Percentiles rank a stretch among this genome's conserved stretches.
These are phyloP conservation scores for Astragalus membranaceus DNA, from an alignment of 306 rosid genomes.

Conservation along the genomic window DNA sequence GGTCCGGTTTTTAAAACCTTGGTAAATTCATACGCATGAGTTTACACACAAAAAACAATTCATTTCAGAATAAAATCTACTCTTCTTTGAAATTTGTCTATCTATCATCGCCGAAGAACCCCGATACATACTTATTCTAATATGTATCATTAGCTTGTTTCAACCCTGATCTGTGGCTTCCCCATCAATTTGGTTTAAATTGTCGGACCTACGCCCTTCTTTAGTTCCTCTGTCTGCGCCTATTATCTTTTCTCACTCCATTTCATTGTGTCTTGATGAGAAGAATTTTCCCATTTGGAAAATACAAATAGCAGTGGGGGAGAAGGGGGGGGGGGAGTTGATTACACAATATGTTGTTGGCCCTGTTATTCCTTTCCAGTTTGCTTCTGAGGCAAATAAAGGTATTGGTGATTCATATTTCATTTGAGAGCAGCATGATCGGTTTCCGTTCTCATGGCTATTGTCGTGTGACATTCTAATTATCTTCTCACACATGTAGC, in stretches of 20 bases:
- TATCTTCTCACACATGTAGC: neutral
- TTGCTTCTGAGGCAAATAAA: neutral
- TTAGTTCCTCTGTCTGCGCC: neutral
- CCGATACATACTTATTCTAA: too few species aligned
- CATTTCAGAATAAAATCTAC: too few species aligned
- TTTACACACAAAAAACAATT: too few species aligned
- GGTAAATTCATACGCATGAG: too few species aligned
- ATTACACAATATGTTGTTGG: neutral
- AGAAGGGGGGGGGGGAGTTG: neutral
- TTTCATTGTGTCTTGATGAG: too few species aligned
- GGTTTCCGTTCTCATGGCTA: neutral
- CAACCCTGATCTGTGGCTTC: neutral
- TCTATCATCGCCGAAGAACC: too few species aligned
- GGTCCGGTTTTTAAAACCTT: too few species aligned
- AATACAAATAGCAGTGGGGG: neutral
- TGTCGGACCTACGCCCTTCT: neutral
- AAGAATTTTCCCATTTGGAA: too few species aligned
- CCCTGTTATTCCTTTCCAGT: neutral
- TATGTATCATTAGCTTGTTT: neutral
- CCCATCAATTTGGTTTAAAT: neutral
- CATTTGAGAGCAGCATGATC: neutral
- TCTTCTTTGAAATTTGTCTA: too few species aligned
- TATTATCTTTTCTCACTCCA: neutral
- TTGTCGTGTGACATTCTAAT: neutral
- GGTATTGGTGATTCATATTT: neutral